These are phyloP conservation scores for Leccinum olivaceopallidum DNA, from an alignment of 768 basidiomycete genomes.

Conservation along the genomic window DNA sequence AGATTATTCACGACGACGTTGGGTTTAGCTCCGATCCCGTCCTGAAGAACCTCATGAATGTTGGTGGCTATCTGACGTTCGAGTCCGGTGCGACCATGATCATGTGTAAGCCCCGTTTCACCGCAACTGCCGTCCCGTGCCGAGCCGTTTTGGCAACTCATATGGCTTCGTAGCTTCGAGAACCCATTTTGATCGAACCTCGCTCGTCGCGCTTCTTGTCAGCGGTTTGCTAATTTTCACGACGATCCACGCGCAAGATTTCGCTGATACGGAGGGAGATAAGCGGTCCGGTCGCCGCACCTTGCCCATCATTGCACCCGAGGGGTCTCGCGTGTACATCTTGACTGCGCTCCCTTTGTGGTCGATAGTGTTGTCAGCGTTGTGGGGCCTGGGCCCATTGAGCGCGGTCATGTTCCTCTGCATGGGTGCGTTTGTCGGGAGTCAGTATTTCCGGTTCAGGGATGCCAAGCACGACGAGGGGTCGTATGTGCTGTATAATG, in stretches of 20 bases:
- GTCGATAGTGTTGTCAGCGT: slow-evolving; percentile 4
- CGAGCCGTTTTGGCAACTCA: neutral
- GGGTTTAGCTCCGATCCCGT: slow-evolving; percentile 28
- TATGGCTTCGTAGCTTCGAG: slow-evolving; percentile 1
- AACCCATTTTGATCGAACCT: slow-evolving; percentile 12
- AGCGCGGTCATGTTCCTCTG: slow-evolving; percentile 9
- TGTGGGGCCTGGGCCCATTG: slow-evolving; percentile 14
- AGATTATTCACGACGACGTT: slow-evolving; percentile 33
- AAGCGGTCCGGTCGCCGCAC: slow-evolving; percentile 30
- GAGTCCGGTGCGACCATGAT: slow-evolving; percentile 37
- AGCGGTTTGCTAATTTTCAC: slow-evolving; percentile 34
- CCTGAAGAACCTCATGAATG: slow-evolving; percentile 34
- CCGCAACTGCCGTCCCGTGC: neutral
- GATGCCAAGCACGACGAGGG: slow-evolving; percentile 10
- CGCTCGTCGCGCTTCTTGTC: slow-evolving; percentile 21
- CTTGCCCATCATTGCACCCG: slow-evolving; percentile 27
- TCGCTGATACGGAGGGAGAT: slow-evolving; percentile 35
- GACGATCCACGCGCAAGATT: slow-evolving; percentile 41
- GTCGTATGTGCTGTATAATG: slow-evolving; percentile 18
- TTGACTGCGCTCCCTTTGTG: slow-evolving; percentile 13
- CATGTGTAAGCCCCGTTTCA: slow-evolving; percentile 19
- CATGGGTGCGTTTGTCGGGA: slow-evolving; percentile 17
- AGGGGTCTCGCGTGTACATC: slow-evolving; percentile 18
- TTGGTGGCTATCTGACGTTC: slow-evolving; percentile 34
- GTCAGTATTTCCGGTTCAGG: slow-evolving; percentile 16